These are phyloP conservation scores for Lathyrus aphaca DNA, from an alignment of 306 rosid species.

Conservation along the genomic window DNA sequence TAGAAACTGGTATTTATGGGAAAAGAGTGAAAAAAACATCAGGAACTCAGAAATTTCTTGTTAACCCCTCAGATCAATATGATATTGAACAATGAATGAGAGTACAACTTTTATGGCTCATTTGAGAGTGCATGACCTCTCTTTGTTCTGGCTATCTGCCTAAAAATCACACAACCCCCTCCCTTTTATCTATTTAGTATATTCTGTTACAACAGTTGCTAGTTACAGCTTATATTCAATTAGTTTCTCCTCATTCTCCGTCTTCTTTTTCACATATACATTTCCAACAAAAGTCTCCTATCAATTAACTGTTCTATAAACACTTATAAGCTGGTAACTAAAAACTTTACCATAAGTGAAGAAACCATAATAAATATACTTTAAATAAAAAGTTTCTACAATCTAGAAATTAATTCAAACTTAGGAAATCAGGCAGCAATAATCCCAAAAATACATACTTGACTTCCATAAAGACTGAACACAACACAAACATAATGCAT, in stretches of 20 bases:
- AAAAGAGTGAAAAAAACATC: neutral
- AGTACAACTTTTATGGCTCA: neutral
- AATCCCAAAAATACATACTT: conserved; percentile 4
- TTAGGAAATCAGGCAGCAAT: conserved; percentile 20
- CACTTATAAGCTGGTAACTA: conserved; percentile 3
- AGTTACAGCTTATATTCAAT: neutral
- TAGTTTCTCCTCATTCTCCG: conserved; percentile 5
- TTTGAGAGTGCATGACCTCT: neutral
- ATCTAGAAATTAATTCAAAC: neutral
- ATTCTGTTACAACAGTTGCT: neutral
- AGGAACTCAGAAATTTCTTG: neutral
- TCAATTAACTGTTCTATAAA: neutral
- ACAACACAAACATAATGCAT: conserved; percentile 1
- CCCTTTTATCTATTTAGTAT: neutral
- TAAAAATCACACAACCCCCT: neutral
- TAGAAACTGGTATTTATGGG: neutral
- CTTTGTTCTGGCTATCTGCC: neutral
- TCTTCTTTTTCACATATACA: neutral
- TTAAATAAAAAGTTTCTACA: neutral
- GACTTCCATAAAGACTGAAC: conserved; percentile 4
- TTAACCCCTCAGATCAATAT: neutral
- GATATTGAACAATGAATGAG: conserved; percentile 1
- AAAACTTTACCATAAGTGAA: neutral
- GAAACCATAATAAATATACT: neutral
- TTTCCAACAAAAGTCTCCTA: neutral